A percentile compares a stretch with the other conserved stretches of the same genome.
phyloP scores from a whole-genome alignment of 163 green algal genomes.

The Scenedesmus sp. region DNA sequence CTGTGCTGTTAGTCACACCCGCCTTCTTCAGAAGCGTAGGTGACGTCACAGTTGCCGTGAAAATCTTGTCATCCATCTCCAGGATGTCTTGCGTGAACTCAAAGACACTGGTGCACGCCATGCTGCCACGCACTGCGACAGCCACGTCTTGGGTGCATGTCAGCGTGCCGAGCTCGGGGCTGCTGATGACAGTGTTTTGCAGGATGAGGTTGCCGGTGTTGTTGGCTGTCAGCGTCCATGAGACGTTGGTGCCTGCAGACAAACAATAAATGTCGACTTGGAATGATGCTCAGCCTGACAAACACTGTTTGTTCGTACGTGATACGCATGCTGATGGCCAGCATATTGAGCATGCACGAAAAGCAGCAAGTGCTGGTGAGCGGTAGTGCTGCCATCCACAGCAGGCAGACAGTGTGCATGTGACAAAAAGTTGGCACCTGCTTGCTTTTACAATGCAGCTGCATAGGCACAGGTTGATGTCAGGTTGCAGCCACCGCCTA shows the following conservation, averaged over 20 bases:
- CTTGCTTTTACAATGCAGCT: too few species aligned
- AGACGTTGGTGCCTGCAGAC: neutral
- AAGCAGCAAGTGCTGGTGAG: too few species aligned
- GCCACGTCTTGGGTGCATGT: neutral
- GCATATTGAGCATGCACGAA: too few species aligned
- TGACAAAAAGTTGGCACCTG: too few species aligned
- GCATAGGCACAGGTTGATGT: too few species aligned
- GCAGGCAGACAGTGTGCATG: too few species aligned
- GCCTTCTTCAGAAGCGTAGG: neutral
- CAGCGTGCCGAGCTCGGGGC: neutral
- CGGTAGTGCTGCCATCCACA: too few species aligned
- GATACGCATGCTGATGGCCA: too few species aligned
- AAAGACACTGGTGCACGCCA: slow-evolving; percentile 1
- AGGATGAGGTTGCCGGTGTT: slow-evolving; percentile 15
- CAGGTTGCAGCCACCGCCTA: neutral
- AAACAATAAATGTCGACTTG: neutral
- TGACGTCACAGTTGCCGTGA: neutral
- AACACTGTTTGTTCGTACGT: neutral
- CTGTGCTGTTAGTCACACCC: neutral
- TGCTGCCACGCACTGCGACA: neutral
- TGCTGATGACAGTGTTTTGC: neutral
- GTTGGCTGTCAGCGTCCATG: neutral
- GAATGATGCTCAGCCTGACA: neutral
- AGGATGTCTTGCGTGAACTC: neutral
- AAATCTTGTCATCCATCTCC: neutral